Base-by-base conservation (phyloP, 768 basidiomycete species). In the Lactarius psammicola region DNA sequence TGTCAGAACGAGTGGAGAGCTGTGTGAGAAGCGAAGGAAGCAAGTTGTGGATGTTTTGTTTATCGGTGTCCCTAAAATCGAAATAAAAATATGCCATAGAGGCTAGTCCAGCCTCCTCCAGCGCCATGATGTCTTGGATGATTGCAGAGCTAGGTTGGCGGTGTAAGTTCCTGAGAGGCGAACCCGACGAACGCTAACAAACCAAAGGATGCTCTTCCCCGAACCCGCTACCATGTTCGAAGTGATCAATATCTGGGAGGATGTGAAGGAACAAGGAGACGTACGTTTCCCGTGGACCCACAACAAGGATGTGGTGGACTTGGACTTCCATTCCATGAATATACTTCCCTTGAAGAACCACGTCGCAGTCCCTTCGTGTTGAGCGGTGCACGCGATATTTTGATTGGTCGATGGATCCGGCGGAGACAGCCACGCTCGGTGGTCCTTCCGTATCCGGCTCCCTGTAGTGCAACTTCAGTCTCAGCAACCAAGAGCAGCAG, bases 171-270 rank as follows among this genome's bases (percentile, higher is more conserved):
- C 7, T 17, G 0, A 13, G 23, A 6, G 8, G 15, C 26, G 18
- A 34, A 28, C 9, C 8, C 4, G 23, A 44, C 9, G 3, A 44
- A n/a, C 20, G 20, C 28, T 1, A 17, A 42, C 36, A 23, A 15
- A 59, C 58, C 58, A 59, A 28, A 59, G 26, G n/a, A 59, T 44
- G 28, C 58, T 59, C 36, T 59, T 49, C 23, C 49, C 49, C 15
- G 49, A 26, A 13, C 49, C 49, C 11, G 49, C 49, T 49, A 26
- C 23, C 15, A 20, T 44, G 8, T 26, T 20, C 2, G n/a, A 33
- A 10, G 54, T 1, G 44, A 34, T 60, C 36, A 49, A n/a, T 4
- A 30, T 33, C 17, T 1, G 20, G 11, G 11, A 49, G 28, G 31
- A 30, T 13, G 7, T 20, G 13, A 26, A 10, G 42, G 6, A 4